Evolutionary conservation across 2,329 filamentous ascomycete species (phyloP).

Genomic region (Penicillium sp.): DNA sequence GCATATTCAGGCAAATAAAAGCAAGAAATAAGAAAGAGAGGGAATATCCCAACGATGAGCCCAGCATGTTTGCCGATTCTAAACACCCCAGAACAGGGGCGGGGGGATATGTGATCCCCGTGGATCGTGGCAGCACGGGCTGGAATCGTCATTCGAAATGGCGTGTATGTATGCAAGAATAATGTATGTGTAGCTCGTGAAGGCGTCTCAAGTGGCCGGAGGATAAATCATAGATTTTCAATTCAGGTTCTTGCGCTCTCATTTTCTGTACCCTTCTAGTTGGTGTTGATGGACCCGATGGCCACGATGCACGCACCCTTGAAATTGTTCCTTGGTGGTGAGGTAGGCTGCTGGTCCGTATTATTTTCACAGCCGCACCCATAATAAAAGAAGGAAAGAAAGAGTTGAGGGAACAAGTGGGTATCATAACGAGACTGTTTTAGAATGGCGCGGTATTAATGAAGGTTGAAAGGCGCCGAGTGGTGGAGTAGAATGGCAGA

Average conservation of each 20-base stretch:
- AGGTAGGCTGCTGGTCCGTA: neutral
- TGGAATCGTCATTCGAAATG: neutral
- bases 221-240: constrained; percentile 8
- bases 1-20: constrained; percentile 1
- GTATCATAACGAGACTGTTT: constrained; percentile 42
- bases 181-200: constrained; percentile 18
- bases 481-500: constrained; percentile 12
- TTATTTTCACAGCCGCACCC: constrained; percentile 6
- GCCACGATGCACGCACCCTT: neutral
- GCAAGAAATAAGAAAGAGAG: neutral
- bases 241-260: constrained; percentile 8
- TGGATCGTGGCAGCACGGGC: neutral
- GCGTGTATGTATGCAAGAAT: constrained; percentile 19
- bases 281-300: neutral
- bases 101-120: neutral
- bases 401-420: constrained; percentile 34
- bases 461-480: constrained; percentile 19
- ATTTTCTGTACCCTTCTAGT: constrained; percentile 9
- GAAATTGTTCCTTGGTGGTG: neutral
- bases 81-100: neutral
- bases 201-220: constrained; percentile 10
- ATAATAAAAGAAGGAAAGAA: constrained; percentile 24
- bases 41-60: neutral
- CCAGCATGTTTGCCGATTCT: neutral
- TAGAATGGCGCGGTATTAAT: constrained; percentile 30